These are phyloP conservation scores for Magnusiomyces suaveolens DNA, from an alignment of 1,139 yeast genomes.

Conservation along the genomic window DNA sequence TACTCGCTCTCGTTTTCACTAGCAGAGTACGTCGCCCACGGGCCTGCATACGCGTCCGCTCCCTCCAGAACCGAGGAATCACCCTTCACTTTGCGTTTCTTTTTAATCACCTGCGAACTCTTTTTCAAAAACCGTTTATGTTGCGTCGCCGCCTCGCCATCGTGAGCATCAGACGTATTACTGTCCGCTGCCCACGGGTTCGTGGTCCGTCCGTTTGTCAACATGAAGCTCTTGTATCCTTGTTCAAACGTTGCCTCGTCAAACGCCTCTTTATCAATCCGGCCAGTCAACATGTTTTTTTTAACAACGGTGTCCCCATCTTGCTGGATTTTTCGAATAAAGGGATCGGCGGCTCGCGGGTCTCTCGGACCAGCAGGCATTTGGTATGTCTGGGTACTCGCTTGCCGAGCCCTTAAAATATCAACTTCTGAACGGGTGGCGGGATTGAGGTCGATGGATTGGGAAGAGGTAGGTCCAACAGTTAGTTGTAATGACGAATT, in stretches of 20 bases:
- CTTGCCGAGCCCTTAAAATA: not conserved
- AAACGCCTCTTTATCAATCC: slow-evolving; percentile 33
- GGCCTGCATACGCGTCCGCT: slow-evolving; percentile 42
- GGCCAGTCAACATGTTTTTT: slow-evolving; percentile 33
- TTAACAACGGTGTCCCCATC: not conserved
- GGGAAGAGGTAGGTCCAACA: not conserved
- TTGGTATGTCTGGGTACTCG: not conserved
- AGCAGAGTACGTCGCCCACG: slow-evolving; percentile 45
- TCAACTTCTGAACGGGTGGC: not conserved
- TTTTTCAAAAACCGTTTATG: not conserved
- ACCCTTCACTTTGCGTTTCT: slow-evolving; percentile 34
- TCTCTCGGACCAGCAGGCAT: not conserved
- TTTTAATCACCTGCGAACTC: slow-evolving; percentile 21
- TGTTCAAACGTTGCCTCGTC: slow-evolving; percentile 37
- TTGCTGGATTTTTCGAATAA: not conserved
- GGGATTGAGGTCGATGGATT: no score
- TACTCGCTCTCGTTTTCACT: slow-evolving; percentile 5
- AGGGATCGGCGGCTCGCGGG: not conserved
- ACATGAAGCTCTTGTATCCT: slow-evolving; percentile 25
- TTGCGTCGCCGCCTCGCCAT: not conserved
- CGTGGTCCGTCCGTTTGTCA: not conserved
- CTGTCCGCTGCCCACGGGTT: not conserved
- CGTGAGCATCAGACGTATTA: not conserved
- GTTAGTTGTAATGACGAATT: not conserved
- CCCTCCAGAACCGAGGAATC: slow-evolving; percentile 35